Percentiles rank a stretch among this genome's conserved stretches.
Evolutionary conservation across 352 stramenopile species (phyloP).

Genomic region (Phytophthora ohioensis): DNA sequence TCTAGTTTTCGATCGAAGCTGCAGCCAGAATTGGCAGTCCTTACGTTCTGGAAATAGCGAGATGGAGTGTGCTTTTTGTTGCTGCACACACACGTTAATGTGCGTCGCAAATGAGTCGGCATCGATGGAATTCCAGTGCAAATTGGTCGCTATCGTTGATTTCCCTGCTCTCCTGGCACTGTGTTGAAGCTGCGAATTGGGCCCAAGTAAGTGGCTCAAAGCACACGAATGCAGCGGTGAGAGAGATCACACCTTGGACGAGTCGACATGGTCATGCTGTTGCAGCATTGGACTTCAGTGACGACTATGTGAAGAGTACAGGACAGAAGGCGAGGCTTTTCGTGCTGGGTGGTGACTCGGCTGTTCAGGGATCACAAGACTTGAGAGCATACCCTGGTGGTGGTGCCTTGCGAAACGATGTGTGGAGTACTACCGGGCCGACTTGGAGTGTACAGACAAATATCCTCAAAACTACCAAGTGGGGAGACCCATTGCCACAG

Average conservation of each 20-base stretch:
- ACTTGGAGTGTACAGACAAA: constrained; percentile 61
- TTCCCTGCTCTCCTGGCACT: constrained; percentile 8
- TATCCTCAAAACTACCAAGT: constrained; percentile 75
- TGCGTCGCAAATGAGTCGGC: constrained; percentile 14
- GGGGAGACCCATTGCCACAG: constrained; percentile 71
- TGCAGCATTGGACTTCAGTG: constrained; percentile 64
- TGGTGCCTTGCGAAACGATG: constrained; percentile 69
- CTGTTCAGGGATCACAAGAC: constrained; percentile 70
- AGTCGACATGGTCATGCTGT: constrained; percentile 72
- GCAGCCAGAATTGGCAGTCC: constrained; percentile 6
- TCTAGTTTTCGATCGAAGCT: background rate
- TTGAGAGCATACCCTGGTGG: constrained; percentile 78
- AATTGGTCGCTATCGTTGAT: constrained; percentile 7
- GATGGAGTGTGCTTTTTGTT: background rate
- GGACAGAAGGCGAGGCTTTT: constrained; percentile 73
- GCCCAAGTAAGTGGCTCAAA: constrained; percentile 70
- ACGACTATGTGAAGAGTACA: constrained; percentile 48
- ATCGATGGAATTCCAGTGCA: constrained; percentile 6
- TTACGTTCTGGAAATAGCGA: background rate
- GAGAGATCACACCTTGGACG: constrained; percentile 66
- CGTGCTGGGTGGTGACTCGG: constrained; percentile 75
- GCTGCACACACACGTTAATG: background rate
- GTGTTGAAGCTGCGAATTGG: constrained; percentile 57
- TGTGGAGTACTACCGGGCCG: constrained; percentile 77
- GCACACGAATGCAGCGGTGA: constrained; percentile 63